Percentiles rank a stretch among this genome's conserved stretches.
Evolutionary conservation across 2,329 filamentous ascomycete genomes (phyloP).

Genomic region (Colletotrichum sp.): DNA sequence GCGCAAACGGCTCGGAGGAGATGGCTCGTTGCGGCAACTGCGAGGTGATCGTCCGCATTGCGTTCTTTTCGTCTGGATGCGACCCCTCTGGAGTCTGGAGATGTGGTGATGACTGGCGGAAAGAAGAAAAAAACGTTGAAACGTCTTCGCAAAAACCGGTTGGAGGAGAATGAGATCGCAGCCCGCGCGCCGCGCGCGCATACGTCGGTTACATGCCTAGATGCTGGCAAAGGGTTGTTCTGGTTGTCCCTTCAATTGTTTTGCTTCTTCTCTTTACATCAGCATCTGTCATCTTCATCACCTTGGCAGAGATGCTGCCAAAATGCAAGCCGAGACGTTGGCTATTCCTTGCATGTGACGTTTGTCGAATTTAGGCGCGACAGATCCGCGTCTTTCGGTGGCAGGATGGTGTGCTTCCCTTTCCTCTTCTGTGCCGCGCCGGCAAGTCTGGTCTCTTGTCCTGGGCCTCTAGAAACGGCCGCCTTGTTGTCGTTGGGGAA

Average conservation of each 20-base stretch:
- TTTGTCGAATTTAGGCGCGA: neutral
- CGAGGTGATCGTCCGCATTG: neutral
- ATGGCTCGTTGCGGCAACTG: slow-evolving; percentile 11
- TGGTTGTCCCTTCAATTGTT: neutral
- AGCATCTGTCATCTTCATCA: slow-evolving; percentile 16
- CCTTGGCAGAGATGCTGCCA: neutral
- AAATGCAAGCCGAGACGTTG: neutral
- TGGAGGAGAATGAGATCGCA: neutral
- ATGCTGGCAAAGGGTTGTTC: neutral
- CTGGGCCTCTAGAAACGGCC: neutral
- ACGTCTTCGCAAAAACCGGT: neutral
- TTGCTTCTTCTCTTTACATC: slow-evolving; percentile 4
- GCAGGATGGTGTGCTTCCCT: neutral
- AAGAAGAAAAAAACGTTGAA: neutral
- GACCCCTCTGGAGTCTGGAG: neutral
- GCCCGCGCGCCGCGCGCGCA: neutral
- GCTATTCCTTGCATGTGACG: neutral
- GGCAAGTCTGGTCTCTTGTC: neutral
- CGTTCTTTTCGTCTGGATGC: neutral
- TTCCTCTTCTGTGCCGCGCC: neutral
- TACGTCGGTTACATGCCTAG: neutral
- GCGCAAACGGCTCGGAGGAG: slow-evolving; percentile 8
- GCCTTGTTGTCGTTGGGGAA: neutral
- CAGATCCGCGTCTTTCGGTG: neutral
- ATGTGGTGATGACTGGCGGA: neutral